These are phyloP conservation scores for Hypoxylon trugodes DNA, from an alignment of 495 filamentous ascomycete species.

Conservation along the genomic window DNA sequence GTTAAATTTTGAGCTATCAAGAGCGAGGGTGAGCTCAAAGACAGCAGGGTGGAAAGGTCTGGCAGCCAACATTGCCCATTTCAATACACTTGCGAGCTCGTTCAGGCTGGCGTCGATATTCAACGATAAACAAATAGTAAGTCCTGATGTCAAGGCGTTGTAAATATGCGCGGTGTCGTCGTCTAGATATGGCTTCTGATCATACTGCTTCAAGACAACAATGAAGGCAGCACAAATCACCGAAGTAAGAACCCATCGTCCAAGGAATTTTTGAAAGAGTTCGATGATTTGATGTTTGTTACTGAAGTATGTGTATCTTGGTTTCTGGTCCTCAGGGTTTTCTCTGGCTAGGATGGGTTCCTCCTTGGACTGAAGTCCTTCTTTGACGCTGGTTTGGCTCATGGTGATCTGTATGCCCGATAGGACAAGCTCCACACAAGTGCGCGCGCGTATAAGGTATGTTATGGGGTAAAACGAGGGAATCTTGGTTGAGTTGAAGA, in stretches of 20 bases:
- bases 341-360: too few relatives aligned
- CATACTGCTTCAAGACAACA: neutral
- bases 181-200: neutral
- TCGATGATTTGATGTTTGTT: neutral
- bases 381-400: too few relatives aligned
- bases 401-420: too few relatives aligned
- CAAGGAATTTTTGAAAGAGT: neutral
- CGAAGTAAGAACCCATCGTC: constrained; percentile 2
- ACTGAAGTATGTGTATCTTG: too few relatives aligned
- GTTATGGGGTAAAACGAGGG: too few relatives aligned
- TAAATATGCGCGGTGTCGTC: constrained; percentile 1
- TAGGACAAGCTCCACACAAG: too few relatives aligned
- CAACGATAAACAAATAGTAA: constrained; percentile 2
- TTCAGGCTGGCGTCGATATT: constrained; percentile 5
- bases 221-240: neutral
- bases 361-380: too few relatives aligned
- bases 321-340: too few relatives aligned
- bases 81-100: neutral
- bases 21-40: constrained; percentile 1
- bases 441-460: too few relatives aligned
- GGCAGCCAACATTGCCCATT: neutral
- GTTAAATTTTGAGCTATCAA: neutral
- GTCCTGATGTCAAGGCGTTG: neutral
- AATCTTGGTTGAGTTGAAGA: too few relatives aligned
- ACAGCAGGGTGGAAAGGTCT: neutral